Evolutionary conservation across 441 rosid genomes (phyloP).

Genomic region (Corymbia citriodora): DNA sequence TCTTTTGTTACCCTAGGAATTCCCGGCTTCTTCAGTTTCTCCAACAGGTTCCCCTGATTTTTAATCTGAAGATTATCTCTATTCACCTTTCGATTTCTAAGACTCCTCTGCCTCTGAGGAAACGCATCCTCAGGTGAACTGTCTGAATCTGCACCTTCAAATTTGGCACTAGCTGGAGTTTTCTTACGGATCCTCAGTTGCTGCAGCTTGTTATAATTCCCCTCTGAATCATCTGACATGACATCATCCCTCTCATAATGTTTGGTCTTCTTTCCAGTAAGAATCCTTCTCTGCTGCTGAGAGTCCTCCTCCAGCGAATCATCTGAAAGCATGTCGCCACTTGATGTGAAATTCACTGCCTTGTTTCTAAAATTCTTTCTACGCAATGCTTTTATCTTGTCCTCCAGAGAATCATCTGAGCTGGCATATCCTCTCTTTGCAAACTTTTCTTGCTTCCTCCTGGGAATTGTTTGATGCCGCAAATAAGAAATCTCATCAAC

Average conservation of each 20-base stretch:
- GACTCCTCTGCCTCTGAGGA: slow-evolving; percentile 27
- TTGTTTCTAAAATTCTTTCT: slow-evolving; percentile 39
- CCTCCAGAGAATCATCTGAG: slow-evolving; percentile 60
- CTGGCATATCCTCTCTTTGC: slow-evolving; percentile 32
- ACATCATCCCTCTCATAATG: slow-evolving; percentile 18
- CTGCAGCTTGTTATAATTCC: slow-evolving; percentile 15
- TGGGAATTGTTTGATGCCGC: slow-evolving; percentile 5
- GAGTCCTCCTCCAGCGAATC: slow-evolving; percentile 39
- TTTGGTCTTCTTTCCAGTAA: slow-evolving; percentile 29
- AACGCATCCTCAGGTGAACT: slow-evolving; percentile 36
- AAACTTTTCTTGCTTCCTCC: slow-evolving; percentile 12
- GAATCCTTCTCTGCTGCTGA: slow-evolving; percentile 25
- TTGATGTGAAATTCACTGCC: slow-evolving; percentile 33
- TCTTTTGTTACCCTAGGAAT: slow-evolving; percentile 19
- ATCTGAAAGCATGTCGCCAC: slow-evolving; percentile 35
- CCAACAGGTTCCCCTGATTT: slow-evolving; percentile 17
- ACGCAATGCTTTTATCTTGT: slow-evolving; percentile 26
- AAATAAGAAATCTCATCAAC: slow-evolving; percentile 6
- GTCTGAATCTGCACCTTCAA: slow-evolving; percentile 37
- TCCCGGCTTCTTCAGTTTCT: slow-evolving; percentile 28
- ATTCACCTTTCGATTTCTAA: slow-evolving; percentile 22
- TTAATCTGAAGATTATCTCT: slow-evolving; percentile 13
- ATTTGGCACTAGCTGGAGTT: slow-evolving; percentile 21
- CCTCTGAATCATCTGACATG: slow-evolving; percentile 30
- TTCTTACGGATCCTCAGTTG: slow-evolving; percentile 20